phyloP scores from a whole-genome alignment of 2,329 filamentous ascomycete genomes.

The Phialophora verrucosa region DNA sequence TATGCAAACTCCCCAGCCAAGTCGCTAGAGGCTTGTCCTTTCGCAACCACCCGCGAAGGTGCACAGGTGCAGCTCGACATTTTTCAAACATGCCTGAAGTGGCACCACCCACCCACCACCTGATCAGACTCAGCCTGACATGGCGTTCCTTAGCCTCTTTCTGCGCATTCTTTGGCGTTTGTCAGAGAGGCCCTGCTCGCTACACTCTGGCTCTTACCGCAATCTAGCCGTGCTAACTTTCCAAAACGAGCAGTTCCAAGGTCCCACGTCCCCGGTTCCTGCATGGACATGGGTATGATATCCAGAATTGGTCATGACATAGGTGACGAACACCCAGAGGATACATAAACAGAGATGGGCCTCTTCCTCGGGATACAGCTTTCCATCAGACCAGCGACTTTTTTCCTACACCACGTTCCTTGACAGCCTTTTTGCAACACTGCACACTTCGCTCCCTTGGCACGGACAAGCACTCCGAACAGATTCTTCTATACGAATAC shows the following conservation, averaged over 20 bases:
- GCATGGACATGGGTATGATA: slow-evolving; percentile 12
- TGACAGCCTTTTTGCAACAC: neutral
- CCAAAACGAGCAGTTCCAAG: slow-evolving; percentile 14
- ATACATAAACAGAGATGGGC: slow-evolving; percentile 16
- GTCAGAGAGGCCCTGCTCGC: slow-evolving; percentile 14
- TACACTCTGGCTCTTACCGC: slow-evolving; percentile 19
- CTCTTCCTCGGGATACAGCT: neutral
- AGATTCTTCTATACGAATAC: slow-evolving; percentile 4
- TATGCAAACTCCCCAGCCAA: slow-evolving; percentile 2
- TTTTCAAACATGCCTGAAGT: slow-evolving; percentile 15
- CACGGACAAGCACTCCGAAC: neutral
- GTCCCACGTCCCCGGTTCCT: slow-evolving; percentile 12
- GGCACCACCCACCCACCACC: slow-evolving; percentile 19
- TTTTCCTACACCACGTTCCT: neutral
- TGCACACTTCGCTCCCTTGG: neutral
- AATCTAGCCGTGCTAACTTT: slow-evolving; percentile 19
- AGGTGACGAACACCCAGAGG: neutral
- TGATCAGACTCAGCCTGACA: slow-evolving; percentile 27
- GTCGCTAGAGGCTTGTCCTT: slow-evolving; percentile 17
- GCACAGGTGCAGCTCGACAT: neutral
- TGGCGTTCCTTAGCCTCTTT: slow-evolving; percentile 24
- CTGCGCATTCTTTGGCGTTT: slow-evolving; percentile 5
- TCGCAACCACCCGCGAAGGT: slow-evolving; percentile 15
- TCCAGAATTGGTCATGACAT: slow-evolving; percentile 7
- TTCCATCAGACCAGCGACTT: neutral